These are phyloP conservation scores for Rhipidocladum racemiflorum DNA, from an alignment of 176 grass and related monocot genomes.

Conservation along the genomic window DNA sequence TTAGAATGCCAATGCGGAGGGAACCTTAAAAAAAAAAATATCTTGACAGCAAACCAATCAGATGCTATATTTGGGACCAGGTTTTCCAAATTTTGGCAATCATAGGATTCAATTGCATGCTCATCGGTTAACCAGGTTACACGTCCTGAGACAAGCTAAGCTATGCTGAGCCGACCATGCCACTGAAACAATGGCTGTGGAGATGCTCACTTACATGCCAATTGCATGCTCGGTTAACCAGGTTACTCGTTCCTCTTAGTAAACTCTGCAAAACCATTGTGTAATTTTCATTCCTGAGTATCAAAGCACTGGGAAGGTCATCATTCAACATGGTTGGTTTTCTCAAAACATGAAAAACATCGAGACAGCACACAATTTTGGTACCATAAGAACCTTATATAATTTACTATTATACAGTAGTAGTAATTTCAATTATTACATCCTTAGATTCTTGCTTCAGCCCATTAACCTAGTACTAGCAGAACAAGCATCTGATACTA, in stretches of 20 bases:
- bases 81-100: background rate
- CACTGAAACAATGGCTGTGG: too few relatives aligned
- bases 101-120: background rate
- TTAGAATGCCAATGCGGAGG: too few relatives aligned
- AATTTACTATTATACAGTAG: background rate
- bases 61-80: too few relatives aligned
- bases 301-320: background rate
- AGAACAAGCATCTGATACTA: conserved; percentile 22
- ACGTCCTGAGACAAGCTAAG: background rate
- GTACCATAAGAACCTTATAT: background rate
- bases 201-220: too few relatives aligned
- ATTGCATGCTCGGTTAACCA: too few relatives aligned
- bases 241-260: too few relatives aligned
- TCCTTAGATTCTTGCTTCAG: background rate
- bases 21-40: too few relatives aligned
- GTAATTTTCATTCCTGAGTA: background rate
- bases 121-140: background rate
- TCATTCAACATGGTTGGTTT: background rate
- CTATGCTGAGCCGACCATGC: background rate
- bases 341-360: background rate
- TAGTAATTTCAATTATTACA: conserved; percentile 16
- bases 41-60: too few relatives aligned
- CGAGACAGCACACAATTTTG: background rate
- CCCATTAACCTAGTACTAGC: background rate
- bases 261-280: too few relatives aligned